A percentile compares a stretch with the other conserved stretches of the same genome.
phyloP scores from a whole-genome alignment of 352 stramenopile species.

The Phytophthora uliginosa region DNA sequence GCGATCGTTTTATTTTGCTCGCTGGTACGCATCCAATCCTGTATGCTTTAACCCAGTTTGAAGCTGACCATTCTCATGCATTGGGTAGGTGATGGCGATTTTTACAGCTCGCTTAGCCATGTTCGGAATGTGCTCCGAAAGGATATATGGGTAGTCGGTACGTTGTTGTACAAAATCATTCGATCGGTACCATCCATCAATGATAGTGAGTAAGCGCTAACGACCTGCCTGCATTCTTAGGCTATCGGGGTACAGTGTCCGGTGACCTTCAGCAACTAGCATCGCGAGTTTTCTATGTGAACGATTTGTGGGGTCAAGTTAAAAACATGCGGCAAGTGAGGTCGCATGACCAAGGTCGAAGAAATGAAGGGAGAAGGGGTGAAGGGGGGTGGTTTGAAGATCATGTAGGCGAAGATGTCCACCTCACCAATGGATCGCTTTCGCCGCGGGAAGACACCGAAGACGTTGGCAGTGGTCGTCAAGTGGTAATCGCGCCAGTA shows the following conservation, averaged over 20 bases:
- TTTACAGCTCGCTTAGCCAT: conserved; percentile 87
- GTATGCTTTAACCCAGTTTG: not conserved
- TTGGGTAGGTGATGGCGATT: conserved; percentile 81
- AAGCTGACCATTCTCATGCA: conserved; percentile 6
- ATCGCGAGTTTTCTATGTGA: conserved; percentile 77
- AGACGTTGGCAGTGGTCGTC: conserved; percentile 35
- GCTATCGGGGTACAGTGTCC: conserved; percentile 78
- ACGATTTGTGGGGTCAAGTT: conserved; percentile 75
- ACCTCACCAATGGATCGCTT: conserved; percentile 11
- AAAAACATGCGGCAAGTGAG: conserved; percentile 21
- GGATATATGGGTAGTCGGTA: conserved; percentile 89
- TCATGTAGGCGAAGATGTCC: conserved; percentile 27
- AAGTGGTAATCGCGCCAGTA: conserved; percentile 39
- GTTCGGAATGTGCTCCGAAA: conserved; percentile 87
- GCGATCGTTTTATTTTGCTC: conserved; percentile 86
- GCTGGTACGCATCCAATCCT: conserved; percentile 51
- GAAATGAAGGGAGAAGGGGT: conserved; percentile 11
- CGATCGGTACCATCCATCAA: not conserved
- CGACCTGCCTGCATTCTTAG: conserved; percentile 32
- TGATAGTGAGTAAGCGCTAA: not conserved
- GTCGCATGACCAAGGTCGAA: conserved; percentile 19
- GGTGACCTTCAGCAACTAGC: conserved; percentile 84
- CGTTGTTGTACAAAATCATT: conserved; percentile 13
- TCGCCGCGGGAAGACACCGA: conserved; percentile 18
- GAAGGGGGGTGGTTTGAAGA: conserved; percentile 36